phyloP scores from a whole-genome alignment of 2,329 filamentous ascomycete genomes.

The Hymenoscyphus fructigenus region DNA sequence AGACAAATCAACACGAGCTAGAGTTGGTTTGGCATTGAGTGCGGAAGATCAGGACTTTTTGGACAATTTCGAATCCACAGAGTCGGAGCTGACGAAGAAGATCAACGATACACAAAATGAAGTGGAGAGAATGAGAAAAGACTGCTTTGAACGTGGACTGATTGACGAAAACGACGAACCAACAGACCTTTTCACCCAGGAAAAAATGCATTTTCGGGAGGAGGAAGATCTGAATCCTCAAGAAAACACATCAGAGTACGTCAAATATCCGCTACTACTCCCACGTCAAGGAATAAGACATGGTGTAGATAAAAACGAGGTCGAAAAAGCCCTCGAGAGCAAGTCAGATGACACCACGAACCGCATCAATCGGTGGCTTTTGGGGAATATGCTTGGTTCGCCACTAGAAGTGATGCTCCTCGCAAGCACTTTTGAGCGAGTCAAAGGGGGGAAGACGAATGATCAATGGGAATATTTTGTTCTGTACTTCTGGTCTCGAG shows the following conservation, averaged over 20 bases:
- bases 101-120: conserved; percentile 16
- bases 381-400: conserved; percentile 22
- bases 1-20: conserved; percentile 10
- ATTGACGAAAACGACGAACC: conserved; percentile 29
- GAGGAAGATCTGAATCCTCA: conserved; percentile 9
- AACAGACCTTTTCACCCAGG: conserved; percentile 15
- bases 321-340: not conserved
- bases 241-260: conserved; percentile 22
- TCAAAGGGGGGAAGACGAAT: not conserved
- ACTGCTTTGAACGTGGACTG: conserved; percentile 23
- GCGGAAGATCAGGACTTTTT: conserved; percentile 25
- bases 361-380: conserved; percentile 28
- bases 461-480: conserved; percentile 23
- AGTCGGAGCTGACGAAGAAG: conserved; percentile 13
- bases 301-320: not conserved
- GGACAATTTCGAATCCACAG: conserved; percentile 14
- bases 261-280: conserved; percentile 23
- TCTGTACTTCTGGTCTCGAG: conserved; percentile 23
- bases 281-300: conserved; percentile 10
- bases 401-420: conserved; percentile 26
- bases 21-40: conserved; percentile 12
- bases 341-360: conserved; percentile 10
- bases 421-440: conserved; percentile 19
- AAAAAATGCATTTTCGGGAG: conserved; percentile 8
- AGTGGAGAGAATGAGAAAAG: conserved; percentile 10